Evolutionary conservation across 495 filamentous ascomycete genomes (phyloP), one percentile per base, ranked within the genome.

Genomic region (Xylaria nigripes): DNA sequence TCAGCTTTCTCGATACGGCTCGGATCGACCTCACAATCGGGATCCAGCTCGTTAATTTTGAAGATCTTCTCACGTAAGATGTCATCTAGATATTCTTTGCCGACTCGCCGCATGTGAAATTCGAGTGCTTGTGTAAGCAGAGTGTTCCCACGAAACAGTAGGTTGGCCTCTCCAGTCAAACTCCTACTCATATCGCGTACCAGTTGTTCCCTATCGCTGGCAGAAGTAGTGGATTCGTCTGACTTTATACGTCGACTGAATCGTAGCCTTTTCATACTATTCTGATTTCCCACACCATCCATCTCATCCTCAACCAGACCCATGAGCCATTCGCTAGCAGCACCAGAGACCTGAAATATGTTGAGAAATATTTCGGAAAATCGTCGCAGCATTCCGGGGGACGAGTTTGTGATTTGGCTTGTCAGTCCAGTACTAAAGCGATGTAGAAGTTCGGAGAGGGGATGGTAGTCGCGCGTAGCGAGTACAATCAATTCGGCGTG

Each of bases 221-320:
- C 64, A 24, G 81, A 81, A 27, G 87, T 84, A 45, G 79, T 77
- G 1, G 88, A 86, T 57, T 92, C 87, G 64, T 86, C 88, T 1
- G 87, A 90, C 57, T 86, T 87, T 36, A 94, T 78, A 12, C 90
- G 79, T 43, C 80, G 78, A 53, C 81, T 86, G 70, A 90, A 93
- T 7, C 90, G 77, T 23, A 89, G 72, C 43, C 86, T 81, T 55
- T 79, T 84, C 48, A 84, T 75, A 1, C 81, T 76, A 13, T 77
- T 73, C 60, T 96, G 90, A 65, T 85, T 95, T 55, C 87, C 82
- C 9, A 91, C 80, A 7, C 89, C 92, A 63, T 97, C 93, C 50
- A 99, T 97, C 67, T 99, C 93, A 59, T 96, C 90, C 64, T 99
- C 94, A 10, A 95, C 87, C 47, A 99, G 75, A 2, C 86, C 82